Conservation (phyloP, 169 alveolate genomes). For the Plasmodium adleri region DNA sequence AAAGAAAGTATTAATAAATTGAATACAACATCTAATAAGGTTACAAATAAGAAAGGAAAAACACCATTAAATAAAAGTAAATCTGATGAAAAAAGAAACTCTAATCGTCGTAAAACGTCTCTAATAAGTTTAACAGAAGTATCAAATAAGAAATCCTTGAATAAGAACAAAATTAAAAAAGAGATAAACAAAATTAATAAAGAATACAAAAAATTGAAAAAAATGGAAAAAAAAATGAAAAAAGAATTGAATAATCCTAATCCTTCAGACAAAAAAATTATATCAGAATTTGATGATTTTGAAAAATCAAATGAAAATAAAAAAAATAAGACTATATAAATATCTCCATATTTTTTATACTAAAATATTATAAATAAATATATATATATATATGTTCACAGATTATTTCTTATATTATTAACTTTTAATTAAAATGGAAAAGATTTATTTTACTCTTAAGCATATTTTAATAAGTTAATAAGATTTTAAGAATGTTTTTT, state of each 20-base stretch:
- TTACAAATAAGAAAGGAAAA: not conserved
- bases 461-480: too few relatives aligned
- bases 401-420: too few relatives aligned
- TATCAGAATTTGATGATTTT: constrained; percentile 62
- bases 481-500: too few relatives aligned
- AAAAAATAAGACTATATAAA: too few relatives aligned
- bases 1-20: constrained; percentile 1
- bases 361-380: too few relatives aligned
- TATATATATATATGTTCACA: too few relatives aligned
- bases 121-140: constrained; percentile 45
- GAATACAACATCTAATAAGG: constrained; percentile 14
- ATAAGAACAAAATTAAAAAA: constrained; percentile 36
- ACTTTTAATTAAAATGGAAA: too few relatives aligned
- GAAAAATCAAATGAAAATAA: constrained; percentile 38
- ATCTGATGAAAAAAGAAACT: constrained; percentile 14
- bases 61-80: constrained; percentile 17
- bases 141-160: constrained; percentile 16
- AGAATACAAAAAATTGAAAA: constrained; percentile 61
- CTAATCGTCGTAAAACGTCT: not conserved
- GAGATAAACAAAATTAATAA: constrained; percentile 66
- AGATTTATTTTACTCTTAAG: too few relatives aligned
- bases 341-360: too few relatives aligned
- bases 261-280: constrained; percentile 62
- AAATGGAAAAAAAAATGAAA: constrained; percentile 60
- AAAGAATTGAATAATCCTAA: constrained; percentile 44